Evolutionary conservation across 1,284 basidiomycete genomes (phyloP).

Genomic region (Ganoderma boninense): DNA sequence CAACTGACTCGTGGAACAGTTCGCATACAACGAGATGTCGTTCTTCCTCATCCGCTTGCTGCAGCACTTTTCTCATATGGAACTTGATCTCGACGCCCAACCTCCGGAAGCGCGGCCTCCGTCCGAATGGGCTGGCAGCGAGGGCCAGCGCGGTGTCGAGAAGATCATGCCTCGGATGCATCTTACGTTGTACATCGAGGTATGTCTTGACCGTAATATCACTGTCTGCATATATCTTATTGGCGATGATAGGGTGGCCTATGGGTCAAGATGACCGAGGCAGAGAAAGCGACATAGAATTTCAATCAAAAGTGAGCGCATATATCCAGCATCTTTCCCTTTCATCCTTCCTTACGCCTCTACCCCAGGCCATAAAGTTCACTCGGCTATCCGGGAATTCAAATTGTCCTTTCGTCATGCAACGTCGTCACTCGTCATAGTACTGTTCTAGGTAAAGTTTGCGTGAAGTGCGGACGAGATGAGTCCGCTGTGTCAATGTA

Average conservation of each 20-base stretch:
- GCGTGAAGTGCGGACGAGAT: neutral
- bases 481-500: neutral
- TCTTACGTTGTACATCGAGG: slow-evolving; percentile 30
- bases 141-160: slow-evolving; percentile 28
- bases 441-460: neutral
- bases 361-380: neutral
- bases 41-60: slow-evolving; percentile 50
- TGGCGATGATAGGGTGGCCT: slow-evolving; percentile 34
- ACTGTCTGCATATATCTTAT: neutral
- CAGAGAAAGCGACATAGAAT: slow-evolving; percentile 19
- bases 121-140: slow-evolving; percentile 26
- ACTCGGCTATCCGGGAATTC: neutral
- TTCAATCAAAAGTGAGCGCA: slow-evolving; percentile 30
- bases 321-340: neutral
- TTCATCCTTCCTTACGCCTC: neutral
- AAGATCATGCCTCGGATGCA: slow-evolving; percentile 31
- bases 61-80: slow-evolving; percentile 56
- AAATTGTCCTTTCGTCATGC: neutral
- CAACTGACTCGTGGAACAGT: slow-evolving; percentile 31
- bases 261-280: slow-evolving; percentile 40
- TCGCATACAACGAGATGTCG: slow-evolving; percentile 52
- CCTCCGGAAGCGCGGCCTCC: slow-evolving; percentile 30
- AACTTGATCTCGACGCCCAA: slow-evolving; percentile 41
- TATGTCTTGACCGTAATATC: slow-evolving; percentile 17
- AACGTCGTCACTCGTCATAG: neutral